Base-by-base conservation (phyloP, 2,329 filamentous ascomycete genomes). In the Rhynchosporium graminicola region DNA sequence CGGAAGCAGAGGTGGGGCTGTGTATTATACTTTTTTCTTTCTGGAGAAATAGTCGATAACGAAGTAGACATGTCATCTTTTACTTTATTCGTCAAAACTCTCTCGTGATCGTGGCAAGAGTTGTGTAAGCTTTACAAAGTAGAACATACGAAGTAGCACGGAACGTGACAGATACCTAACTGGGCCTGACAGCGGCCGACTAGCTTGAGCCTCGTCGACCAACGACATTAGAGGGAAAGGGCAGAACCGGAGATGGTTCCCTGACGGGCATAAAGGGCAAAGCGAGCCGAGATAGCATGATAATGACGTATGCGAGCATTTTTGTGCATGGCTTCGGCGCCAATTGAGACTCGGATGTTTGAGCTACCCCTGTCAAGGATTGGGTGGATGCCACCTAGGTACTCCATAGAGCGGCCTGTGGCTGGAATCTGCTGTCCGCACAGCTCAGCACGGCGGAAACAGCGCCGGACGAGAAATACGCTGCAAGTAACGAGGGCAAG, bases 401-500 rank as follows among this genome's bases (percentile, higher is more conserved):
- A 20, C 54, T 36, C 33, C 29, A 63, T 65, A 67, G 58, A 65
- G 65, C 65, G 63, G 65, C 65, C 61, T 65, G 65, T 67, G 65
- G 65, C 65, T 67, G 61, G 63, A 59, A 55, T 43, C 57, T 63
- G 43, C 46, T 7, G 46, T 12, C 20, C 38, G 15, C 20, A 57
- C 3, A 20, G 20, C 20, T 20, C 20, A 20, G 20, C 20, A 20
- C 20, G 20, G 20, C 20, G 20, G 20, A 20, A 20, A 42, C n/a
- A 43, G 40, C 29, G 40, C 1, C 9, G 29, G 12, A 5, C n/a
- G 4, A 52, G 33, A 59, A 45, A 38, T 28, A 20, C 26, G 10
- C 43, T 9, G 31, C 5, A 42, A 42, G 36, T 20, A 33, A 28
- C 9, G 13, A 54, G 15, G 15, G n/a, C 33, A 33, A 54, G 51